Evolutionary conservation across 306 rosid species (phyloP).

Genomic region (Cicer bijugum): DNA sequence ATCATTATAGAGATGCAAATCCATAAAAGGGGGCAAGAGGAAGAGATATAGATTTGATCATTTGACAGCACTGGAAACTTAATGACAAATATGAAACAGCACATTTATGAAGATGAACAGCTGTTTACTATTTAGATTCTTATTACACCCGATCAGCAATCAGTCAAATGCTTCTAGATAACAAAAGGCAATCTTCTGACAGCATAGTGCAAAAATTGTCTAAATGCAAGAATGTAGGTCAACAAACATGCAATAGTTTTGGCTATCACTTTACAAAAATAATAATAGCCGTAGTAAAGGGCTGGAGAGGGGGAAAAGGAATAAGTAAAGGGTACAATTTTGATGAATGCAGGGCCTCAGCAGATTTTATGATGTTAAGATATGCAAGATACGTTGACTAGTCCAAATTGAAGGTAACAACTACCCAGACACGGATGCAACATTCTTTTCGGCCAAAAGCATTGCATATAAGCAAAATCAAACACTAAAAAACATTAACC

Average conservation of each 20-base stretch:
- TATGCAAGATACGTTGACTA: constrained; percentile 8
- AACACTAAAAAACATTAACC: not conserved
- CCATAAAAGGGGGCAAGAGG: constrained; percentile 22
- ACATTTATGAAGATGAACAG: constrained; percentile 25
- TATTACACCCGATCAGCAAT: not conserved
- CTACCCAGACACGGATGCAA: not conserved
- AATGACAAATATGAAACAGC: constrained; percentile 10
- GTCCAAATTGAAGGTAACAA: constrained; percentile 7
- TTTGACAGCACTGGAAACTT: constrained; percentile 5
- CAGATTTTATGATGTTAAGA: constrained; percentile 27
- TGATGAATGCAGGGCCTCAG: constrained; percentile 2
- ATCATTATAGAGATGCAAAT: constrained; percentile 1
- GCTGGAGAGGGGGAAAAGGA: not conserved
- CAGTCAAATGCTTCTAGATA: not conserved
- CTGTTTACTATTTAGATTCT: constrained; percentile 6
- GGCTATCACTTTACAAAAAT: not conserved
- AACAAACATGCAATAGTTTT: constrained; percentile 28
- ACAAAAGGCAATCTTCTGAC: constrained; percentile 5
- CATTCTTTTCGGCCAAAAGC: not conserved
- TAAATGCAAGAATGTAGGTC: constrained; percentile 11
- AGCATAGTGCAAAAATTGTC: not conserved
- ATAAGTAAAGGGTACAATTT: not conserved
- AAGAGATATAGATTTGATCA: constrained; percentile 24
- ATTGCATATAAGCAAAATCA: constrained; percentile 2
- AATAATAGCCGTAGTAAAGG: not conserved